These are phyloP conservation scores for Yamadazyma ubonensis DNA, from an alignment of 805 yeast genomes.

Conservation along the genomic window DNA sequence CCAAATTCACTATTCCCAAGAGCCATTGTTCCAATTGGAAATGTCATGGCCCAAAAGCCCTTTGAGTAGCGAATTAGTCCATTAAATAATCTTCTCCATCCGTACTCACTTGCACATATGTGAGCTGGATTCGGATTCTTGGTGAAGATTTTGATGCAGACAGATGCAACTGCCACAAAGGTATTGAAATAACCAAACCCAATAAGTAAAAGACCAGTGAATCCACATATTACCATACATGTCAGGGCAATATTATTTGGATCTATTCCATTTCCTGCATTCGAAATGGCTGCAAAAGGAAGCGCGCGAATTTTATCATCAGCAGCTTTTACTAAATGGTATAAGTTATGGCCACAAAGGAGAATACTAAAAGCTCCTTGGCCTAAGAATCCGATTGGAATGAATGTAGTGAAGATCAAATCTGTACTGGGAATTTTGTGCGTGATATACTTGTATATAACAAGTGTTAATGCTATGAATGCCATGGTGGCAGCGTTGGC, in stretches of 20 bases:
- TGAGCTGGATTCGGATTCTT: constrained; percentile 22
- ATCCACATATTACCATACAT: constrained; percentile 19
- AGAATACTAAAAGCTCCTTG: constrained; percentile 76
- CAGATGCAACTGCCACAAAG: constrained; percentile 33
- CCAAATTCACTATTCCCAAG: constrained; percentile 57
- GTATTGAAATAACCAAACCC: constrained; percentile 58
- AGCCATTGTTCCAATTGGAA: constrained; percentile 85
- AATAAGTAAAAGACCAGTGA: constrained; percentile 45
- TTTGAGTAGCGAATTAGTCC: constrained; percentile 21
- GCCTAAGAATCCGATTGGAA: constrained; percentile 82
- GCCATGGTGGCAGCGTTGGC: constrained; percentile 66
- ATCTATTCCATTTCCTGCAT: background rate
- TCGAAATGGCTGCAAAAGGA: constrained; percentile 1
- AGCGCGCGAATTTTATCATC: background rate
- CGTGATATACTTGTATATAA: constrained; percentile 57
- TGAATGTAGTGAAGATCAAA: constrained; percentile 62
- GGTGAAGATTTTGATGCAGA: constrained; percentile 45
- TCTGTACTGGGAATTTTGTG: constrained; percentile 58
- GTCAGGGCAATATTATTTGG: background rate
- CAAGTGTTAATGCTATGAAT: constrained; percentile 52
- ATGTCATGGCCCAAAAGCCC: constrained; percentile 70
- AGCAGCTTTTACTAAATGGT: constrained; percentile 17
- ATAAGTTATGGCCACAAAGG: constrained; percentile 48
- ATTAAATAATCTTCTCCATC: constrained; percentile 12
- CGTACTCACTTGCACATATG: constrained; percentile 18